A percentile compares a stretch with the other conserved stretches of the same genome.
These are phyloP conservation scores for Cryptococcus depauperatus DNA, from an alignment of 1,284 basidiomycete species.

Conservation along the genomic window DNA sequence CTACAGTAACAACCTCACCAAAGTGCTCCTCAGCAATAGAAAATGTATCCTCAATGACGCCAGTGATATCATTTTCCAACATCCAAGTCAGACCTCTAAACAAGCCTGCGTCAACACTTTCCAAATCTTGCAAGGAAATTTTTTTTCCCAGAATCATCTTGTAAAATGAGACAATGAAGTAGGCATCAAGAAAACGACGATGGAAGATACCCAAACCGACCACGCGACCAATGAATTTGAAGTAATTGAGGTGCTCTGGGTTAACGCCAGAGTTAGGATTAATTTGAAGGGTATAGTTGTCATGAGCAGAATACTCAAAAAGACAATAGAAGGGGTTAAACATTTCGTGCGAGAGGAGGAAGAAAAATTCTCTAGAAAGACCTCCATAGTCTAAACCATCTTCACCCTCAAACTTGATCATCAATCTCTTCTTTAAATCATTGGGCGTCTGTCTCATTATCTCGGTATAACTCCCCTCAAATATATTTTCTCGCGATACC, in stretches of 20 bases:
- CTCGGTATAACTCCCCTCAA: slow-evolving; percentile 94
- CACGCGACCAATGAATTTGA: slow-evolving; percentile 96
- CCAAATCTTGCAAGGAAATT: slow-evolving; percentile 74
- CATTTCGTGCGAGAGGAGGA: slow-evolving; percentile 96
- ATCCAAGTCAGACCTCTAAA: slow-evolving; percentile 94
- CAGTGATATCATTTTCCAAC: slow-evolving; percentile 95
- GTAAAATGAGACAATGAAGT: slow-evolving; percentile 98
- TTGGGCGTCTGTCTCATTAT: slow-evolving; percentile 87
- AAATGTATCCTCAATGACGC: slow-evolving; percentile 91
- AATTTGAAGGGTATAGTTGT: slow-evolving; percentile 98
- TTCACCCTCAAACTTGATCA: slow-evolving; percentile 99
- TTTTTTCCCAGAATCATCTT: slow-evolving; percentile 95
- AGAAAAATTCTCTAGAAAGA: slow-evolving; percentile 99
- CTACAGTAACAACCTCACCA: slow-evolving; percentile 89
- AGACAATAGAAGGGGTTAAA: slow-evolving; percentile 99
- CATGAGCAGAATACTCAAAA: slow-evolving; percentile 98
- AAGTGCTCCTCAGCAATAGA: slow-evolving; percentile 92
- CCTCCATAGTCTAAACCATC: slow-evolving; percentile 98
- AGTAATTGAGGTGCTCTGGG: slow-evolving; percentile 98
- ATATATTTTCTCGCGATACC: slow-evolving; percentile 81
- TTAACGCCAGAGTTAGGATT: slow-evolving; percentile 97
- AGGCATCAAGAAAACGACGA: slow-evolving; percentile 94
- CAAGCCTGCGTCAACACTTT: slow-evolving; percentile 81
- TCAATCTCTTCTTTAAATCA: slow-evolving; percentile 91
- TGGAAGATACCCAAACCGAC: slow-evolving; percentile 97